Base-by-base conservation (phyloP, 305 asterid species). In the Lippia alba region DNA sequence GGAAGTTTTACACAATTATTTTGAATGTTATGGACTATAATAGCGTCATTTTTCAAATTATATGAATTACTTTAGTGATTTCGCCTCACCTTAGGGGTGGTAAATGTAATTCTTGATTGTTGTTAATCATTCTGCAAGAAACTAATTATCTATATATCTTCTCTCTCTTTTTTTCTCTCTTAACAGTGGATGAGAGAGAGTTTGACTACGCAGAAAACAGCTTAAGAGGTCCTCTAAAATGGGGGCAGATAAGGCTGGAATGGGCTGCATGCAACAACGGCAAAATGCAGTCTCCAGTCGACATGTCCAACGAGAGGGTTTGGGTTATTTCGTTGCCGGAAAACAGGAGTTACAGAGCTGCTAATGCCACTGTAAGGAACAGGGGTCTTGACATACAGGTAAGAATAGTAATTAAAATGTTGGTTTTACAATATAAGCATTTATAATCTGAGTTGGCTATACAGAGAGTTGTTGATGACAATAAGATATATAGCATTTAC, bases 311-410 rank as follows among this genome's bases (percentile, higher is more conserved):
- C 62, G 82, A 64, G 44, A 87, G 88, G 60, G 86, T 84, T 0
- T 18, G 16, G 58, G 57, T 84, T 0, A 72, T 79, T 32, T 55
- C 71, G 12, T 81, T 45, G 12, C 63, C 77, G 0, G 85, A 84
- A 0, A 57, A 10, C 32, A 85, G 69, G 20, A 61, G 19, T 30
- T 89, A 89, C 75, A 76, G 51, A 70, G 74, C 76, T 34, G 34
- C 77, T 44, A 78, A 84, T 74, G 97, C 97, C 18, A 81, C 82
- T 8, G 56, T 84, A 61, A 80, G 9, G 61, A 91, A 91, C 11
- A 79, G 96, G 77, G 97, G 97, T 34, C 96, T 87, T 56, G 97
- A 89, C 5, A 84, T 91, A 0, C 83, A 87, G 8, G 94, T 85
- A 72, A 80, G 77, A 12, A n/a, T 11, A 15, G 1, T 49, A 56